These are phyloP conservation scores for Leishmania tropica DNA, from an alignment of 208 protist species.

Conservation along the genomic window DNA sequence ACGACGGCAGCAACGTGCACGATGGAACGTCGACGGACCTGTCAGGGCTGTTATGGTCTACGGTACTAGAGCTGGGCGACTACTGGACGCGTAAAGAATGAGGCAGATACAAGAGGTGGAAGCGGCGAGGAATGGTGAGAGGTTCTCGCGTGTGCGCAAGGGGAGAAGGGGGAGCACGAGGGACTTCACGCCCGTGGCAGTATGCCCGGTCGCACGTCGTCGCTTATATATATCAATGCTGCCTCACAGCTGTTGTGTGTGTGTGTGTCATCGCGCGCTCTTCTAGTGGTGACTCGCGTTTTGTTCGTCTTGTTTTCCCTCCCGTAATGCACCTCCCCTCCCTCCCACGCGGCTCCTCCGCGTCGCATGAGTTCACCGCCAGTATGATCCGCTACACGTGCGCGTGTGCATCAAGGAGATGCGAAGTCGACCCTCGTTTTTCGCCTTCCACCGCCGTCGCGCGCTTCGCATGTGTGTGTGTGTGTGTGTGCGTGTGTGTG, in stretches of 20 bases:
- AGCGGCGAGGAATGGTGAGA: background rate
- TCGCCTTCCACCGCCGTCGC: background rate
- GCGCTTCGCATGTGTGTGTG: background rate
- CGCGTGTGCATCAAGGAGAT: background rate
- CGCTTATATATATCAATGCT: background rate
- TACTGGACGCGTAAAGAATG: constrained; percentile 33
- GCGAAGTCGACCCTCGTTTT: background rate
- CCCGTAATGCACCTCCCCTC: background rate
- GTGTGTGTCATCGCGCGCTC: background rate
- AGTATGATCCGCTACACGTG: background rate
- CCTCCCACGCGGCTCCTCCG: background rate
- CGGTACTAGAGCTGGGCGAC: constrained; percentile 39
- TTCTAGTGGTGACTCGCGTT: too few relatives aligned
- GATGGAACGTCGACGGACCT: constrained; percentile 56
- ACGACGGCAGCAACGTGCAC: constrained; percentile 60
- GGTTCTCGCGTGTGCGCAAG: background rate
- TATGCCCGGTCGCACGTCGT: background rate
- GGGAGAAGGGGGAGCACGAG: background rate
- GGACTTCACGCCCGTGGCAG: background rate
- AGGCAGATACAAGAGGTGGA: background rate
- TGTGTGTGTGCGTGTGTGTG: too few relatives aligned
- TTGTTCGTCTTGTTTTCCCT: background rate
- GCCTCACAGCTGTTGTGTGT: background rate
- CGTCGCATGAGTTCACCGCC: background rate
- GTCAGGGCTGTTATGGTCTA: constrained; percentile 42